Evolutionary conservation across 1,284 basidiomycete species (phyloP).

Genomic region (Fomitiporia mediterranea): DNA sequence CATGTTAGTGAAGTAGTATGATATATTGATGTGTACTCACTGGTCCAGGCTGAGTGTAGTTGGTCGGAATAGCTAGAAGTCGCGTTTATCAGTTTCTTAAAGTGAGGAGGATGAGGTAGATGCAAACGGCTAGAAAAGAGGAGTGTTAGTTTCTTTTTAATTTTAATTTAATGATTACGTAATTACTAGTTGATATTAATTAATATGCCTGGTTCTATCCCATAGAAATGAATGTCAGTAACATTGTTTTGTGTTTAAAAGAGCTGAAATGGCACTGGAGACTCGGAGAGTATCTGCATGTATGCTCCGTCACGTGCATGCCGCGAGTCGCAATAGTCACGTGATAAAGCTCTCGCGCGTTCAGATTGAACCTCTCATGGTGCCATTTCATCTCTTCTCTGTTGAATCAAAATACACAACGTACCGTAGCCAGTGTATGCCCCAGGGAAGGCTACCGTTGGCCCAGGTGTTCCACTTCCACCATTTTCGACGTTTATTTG

Average conservation of each 20-base stretch:
- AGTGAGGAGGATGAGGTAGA: not conserved
- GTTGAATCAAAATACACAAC: too few relatives aligned
- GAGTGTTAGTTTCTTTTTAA: not conserved
- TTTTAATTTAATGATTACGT: not conserved
- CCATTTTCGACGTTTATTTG: constrained; percentile 35
- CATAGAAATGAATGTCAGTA: not conserved
- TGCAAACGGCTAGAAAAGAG: not conserved
- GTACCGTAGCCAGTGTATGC: constrained; percentile 34
- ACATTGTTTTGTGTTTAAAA: not conserved
- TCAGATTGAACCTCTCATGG: too few relatives aligned
- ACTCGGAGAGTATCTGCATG: too few relatives aligned
- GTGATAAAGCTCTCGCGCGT: too few relatives aligned
- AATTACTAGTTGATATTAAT: too few relatives aligned
- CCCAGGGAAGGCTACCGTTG: constrained; percentile 33
- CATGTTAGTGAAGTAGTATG: not conserved
- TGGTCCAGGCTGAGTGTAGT: constrained; percentile 20
- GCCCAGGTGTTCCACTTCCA: constrained; percentile 33
- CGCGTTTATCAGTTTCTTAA: constrained; percentile 17
- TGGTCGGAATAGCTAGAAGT: constrained; percentile 18
- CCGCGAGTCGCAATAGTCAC: too few relatives aligned
- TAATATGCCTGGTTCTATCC: too few relatives aligned
- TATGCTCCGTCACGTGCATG: too few relatives aligned
- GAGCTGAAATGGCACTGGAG: too few relatives aligned
- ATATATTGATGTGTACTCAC: constrained; percentile 2
- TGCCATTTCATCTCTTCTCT: too few relatives aligned